A percentile compares a stretch with the other conserved stretches of the same genome.
These are phyloP conservation scores for Ogataea nakhonphanomensis DNA, from an alignment of 805 yeast genomes.

Conservation along the genomic window DNA sequence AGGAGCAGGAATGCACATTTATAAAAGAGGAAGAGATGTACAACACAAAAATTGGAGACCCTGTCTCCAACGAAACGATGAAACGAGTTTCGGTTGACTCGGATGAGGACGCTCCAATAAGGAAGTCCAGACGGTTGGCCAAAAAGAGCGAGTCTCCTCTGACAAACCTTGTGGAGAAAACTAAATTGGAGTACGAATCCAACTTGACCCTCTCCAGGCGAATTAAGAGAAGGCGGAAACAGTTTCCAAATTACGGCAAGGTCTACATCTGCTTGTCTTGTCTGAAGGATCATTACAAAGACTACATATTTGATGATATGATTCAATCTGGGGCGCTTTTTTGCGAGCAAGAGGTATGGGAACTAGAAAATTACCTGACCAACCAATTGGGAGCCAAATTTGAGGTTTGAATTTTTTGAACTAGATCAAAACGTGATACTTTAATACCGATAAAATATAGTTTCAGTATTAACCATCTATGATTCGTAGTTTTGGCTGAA, in stretches of 20 bases:
- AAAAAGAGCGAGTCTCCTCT: conserved; percentile 8
- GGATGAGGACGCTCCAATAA: conserved; percentile 22
- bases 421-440: conserved; percentile 1
- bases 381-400: conserved; percentile 17
- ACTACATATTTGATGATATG: conserved; percentile 6
- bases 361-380: conserved; percentile 15
- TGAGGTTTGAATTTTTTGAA: conserved; percentile 4
- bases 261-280: conserved; percentile 26
- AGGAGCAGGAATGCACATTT: conserved; percentile 10
- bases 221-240: conserved; percentile 21
- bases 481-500: background rate
- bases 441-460: conserved; percentile 11
- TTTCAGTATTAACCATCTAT: background rate
- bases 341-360: conserved; percentile 12
- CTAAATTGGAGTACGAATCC: conserved; percentile 1
- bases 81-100: conserved; percentile 12
- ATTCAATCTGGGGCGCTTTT: conserved; percentile 8
- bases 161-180: conserved; percentile 1
- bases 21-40: conserved; percentile 25
- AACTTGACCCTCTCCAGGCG: conserved; percentile 14
- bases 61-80: conserved; percentile 11
- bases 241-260: conserved; percentile 26
- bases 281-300: conserved; percentile 9
- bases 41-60: conserved; percentile 8
- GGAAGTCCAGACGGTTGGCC: conserved; percentile 35